A percentile compares a stretch with the other conserved stretches of the same genome.
These are phyloP conservation scores for Themeda triandra DNA, from an alignment of 176 grass and related monocot species.

Conservation along the genomic window DNA sequence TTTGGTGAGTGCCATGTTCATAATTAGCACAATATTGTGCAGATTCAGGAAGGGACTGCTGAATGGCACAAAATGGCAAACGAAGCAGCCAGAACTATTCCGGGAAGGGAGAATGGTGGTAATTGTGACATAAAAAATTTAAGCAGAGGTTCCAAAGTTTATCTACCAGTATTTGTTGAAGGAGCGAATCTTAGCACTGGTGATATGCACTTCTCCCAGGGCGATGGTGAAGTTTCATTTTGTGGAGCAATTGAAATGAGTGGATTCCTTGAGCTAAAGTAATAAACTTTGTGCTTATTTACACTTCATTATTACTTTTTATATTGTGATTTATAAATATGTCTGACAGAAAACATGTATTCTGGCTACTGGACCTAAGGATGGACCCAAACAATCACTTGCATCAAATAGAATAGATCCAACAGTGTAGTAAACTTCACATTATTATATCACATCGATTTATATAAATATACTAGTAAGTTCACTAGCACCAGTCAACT, in stretches of 20 bases:
- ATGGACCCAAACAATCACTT: not conserved
- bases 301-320: conserved; percentile 16
- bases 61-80: conserved; percentile 76
- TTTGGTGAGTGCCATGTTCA: conserved; percentile 15
- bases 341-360: not conserved
- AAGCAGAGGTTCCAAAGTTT: conserved; percentile 90
- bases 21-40: conserved; percentile 3
- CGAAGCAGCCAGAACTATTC: conserved; percentile 88
- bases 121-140: conserved; percentile 98
- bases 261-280: conserved; percentile 97
- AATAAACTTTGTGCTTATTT: conserved; percentile 36
- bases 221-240: conserved; percentile 85
- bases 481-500: not conserved
- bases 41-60: conserved; percentile 70
- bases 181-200: conserved; percentile 89
- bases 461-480: conserved; percentile 1
- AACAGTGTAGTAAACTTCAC: not conserved
- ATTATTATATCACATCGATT: not conserved
- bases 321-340: not conserved
- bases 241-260: conserved; percentile 99
- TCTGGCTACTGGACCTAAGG: not conserved
- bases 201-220: conserved; percentile 96
- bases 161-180: conserved; percentile 91
- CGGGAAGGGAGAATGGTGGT: conserved; percentile 86
- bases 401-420: not conserved